A percentile compares a stretch with the other conserved stretches of the same genome.
Evolutionary conservation across 805 yeast genomes (phyloP).

Genomic region (Pachysolen tannophilus): DNA sequence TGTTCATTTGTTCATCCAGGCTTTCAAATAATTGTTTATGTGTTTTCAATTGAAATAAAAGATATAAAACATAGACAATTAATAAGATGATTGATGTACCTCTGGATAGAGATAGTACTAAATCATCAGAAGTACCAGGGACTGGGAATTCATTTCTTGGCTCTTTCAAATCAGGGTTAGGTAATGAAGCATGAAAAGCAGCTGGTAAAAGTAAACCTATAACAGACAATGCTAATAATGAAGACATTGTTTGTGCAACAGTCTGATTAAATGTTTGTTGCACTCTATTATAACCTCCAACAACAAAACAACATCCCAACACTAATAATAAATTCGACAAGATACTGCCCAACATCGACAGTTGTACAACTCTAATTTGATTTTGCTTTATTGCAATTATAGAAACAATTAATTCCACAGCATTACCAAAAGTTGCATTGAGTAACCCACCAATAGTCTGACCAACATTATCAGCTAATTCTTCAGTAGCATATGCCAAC

Average conservation of each 20-base stretch:
- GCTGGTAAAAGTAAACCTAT: slow-evolving; percentile 91
- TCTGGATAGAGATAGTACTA: slow-evolving; percentile 70
- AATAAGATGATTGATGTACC: slow-evolving; percentile 79
- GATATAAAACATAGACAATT: slow-evolving; percentile 66
- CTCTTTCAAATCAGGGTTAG: slow-evolving; percentile 30
- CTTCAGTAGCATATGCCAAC: slow-evolving; percentile 90
- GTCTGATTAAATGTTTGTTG: slow-evolving; percentile 92
- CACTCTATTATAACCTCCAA: slow-evolving; percentile 81
- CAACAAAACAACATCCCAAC: slow-evolving; percentile 90
- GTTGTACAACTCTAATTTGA: slow-evolving; percentile 92
- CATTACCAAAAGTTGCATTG: slow-evolving; percentile 97
- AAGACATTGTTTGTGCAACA: slow-evolving; percentile 96
- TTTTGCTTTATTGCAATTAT: slow-evolving; percentile 79
- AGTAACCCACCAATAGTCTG: slow-evolving; percentile 89
- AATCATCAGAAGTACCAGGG: slow-evolving; percentile 21
- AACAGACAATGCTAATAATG: slow-evolving; percentile 84
- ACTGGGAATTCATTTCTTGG: slow-evolving; percentile 28
- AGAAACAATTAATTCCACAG: slow-evolving; percentile 93
- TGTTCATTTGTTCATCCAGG: slow-evolving; percentile 15
- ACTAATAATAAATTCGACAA: slow-evolving; percentile 83
- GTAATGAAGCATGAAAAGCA: slow-evolving; percentile 83
- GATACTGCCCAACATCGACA: slow-evolving; percentile 94
- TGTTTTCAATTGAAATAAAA: slow-evolving; percentile 83
- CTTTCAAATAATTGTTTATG: slow-evolving; percentile 71
- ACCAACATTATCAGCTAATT: slow-evolving; percentile 79